Conservation (phyloP, 257 asterid genomes). For the Solanum stenotomum region DNA sequence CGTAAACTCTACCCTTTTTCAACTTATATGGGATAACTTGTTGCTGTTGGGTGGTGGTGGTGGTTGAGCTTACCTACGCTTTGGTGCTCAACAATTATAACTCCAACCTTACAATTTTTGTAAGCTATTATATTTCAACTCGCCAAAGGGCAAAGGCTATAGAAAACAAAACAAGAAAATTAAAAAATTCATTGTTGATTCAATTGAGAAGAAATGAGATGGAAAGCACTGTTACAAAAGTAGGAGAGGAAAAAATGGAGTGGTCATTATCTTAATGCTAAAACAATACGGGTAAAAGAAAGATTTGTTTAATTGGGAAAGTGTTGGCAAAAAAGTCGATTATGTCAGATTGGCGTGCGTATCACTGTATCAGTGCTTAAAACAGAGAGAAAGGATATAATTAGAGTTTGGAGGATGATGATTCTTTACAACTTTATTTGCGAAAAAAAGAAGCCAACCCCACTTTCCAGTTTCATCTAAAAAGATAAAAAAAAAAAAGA, state of each 20-base stretch:
- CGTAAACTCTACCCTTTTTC: neutral
- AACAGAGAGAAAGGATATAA: neutral
- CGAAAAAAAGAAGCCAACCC: conserved; percentile 12
- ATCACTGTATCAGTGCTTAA: conserved; percentile 21
- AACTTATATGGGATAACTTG: neutral
- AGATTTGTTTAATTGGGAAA: neutral
- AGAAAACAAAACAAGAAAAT: neutral
- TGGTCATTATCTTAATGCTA: conserved; percentile 23
- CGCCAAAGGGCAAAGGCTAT: neutral
- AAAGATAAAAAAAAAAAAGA: neutral
- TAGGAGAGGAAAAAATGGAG: conserved; percentile 34
- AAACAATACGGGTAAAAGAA: conserved; percentile 15
- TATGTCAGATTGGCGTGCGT: conserved; percentile 92
- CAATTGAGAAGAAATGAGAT: conserved; percentile 8
- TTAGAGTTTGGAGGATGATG: neutral
- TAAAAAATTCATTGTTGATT: neutral
- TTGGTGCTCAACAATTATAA: neutral
- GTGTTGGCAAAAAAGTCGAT: conserved; percentile 16
- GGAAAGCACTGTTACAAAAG: conserved; percentile 43
- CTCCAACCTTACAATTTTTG: neutral
- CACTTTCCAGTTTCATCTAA: conserved; percentile 34
- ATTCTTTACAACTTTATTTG: conserved; percentile 18
- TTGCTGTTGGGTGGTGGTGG: neutral
- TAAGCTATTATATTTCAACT: neutral
- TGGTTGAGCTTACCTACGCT: neutral